Evolutionary conservation across 768 basidiomycete species (phyloP), one percentile per base, ranked within the genome.

Genomic region (Boletus speciosus): DNA sequence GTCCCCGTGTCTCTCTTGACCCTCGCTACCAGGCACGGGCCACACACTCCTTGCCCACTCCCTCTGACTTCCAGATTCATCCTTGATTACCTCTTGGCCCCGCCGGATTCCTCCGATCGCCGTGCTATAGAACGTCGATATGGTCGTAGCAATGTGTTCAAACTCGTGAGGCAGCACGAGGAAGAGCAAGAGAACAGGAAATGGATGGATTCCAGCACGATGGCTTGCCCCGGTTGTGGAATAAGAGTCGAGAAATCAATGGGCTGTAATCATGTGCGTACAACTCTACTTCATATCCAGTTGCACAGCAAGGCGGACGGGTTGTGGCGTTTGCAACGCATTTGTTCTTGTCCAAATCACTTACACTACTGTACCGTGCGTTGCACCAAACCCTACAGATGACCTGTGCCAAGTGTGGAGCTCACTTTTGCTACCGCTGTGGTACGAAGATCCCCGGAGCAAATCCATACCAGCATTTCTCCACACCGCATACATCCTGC

Each of bases 241-340:
- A 78, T 89, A 14, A 75, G 80, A 55, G 86, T 93, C 11, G 87
- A 90, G 71, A 90, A 91, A 71, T 80, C 77, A 16, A 60, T 78
- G 55, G 93, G 93, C 2, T 95, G 93, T 72, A 95, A 95, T 69
- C 93, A 96, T 72, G 92, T 93, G 73, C 57, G 85, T 74, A 41
- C 44, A 8, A 16, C 34, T 39, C 34, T 44, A 11, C 9, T 19
- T 44, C 29, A 3, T 47, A 19, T 41, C 32, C 14, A 19, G 19
- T 41, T 38, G 0, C 14, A 12, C 19, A 1, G 16, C 34, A 12
- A 15, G 21, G n/a, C 8, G 16, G 9, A 25, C 36, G 16, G 16
- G 25, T n/a, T 1, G 29, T 23, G 34, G 23, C 11, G 2, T 15
- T 23, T 34, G 36, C 16, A 7, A 31, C 23, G 11, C 36, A 21